phyloP scores from a whole-genome alignment of 1,284 basidiomycete species.

The Naganishia liquefaciens region DNA sequence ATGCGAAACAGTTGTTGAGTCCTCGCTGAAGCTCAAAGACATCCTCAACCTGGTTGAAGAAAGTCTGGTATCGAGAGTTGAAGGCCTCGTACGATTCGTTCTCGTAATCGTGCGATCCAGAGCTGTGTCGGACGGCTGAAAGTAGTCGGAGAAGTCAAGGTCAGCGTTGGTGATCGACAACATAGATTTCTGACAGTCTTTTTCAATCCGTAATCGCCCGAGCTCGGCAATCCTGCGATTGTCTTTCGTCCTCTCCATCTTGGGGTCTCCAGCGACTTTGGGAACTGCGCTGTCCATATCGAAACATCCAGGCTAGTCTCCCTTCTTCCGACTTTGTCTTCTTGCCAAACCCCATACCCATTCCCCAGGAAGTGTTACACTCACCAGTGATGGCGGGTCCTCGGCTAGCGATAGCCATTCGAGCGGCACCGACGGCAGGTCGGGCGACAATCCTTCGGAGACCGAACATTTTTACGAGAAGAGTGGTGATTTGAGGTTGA shows the following conservation, averaged over 20 bases:
- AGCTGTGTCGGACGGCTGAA: constrained; percentile 46
- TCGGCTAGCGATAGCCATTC: constrained; percentile 37
- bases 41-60: constrained; percentile 90
- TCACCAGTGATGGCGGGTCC: constrained; percentile 45
- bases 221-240: neutral
- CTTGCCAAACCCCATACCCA: neutral
- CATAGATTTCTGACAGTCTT: no score
- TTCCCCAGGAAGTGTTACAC: constrained; percentile 27
- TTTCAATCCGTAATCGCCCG: no score
- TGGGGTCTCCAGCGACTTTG: neutral
- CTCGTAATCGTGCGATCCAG: constrained; percentile 60
- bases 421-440: constrained; percentile 40
- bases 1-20: constrained; percentile 98
- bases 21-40: constrained; percentile 97
- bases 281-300: neutral
- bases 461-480: constrained; percentile 29
- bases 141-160: neutral
- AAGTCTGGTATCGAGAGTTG: constrained; percentile 87
- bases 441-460: constrained; percentile 41
- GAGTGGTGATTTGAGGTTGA: neutral
- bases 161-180: neutral
- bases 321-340: neutral
- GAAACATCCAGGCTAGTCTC: neutral
- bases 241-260: neutral
- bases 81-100: constrained; percentile 93